A percentile compares a stretch with the other conserved stretches of the same genome.
phyloP scores from a whole-genome alignment of 2,329 filamentous ascomycete genomes.

The Botryotinia calthae region DNA sequence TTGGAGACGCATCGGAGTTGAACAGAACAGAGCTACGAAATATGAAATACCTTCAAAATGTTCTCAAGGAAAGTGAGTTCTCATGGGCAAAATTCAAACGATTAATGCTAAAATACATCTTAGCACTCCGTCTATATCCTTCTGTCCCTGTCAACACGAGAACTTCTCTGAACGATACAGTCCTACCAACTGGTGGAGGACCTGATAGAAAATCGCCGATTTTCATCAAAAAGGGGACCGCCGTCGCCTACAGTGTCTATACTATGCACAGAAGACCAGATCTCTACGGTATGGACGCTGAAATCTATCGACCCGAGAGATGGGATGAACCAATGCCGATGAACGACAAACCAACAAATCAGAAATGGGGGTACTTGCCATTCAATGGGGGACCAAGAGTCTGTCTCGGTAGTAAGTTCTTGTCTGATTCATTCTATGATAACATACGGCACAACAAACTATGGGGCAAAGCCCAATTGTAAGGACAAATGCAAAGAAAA shows the following conservation, averaged over 20 bases:
- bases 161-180: slow-evolving; percentile 44
- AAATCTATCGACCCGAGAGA: not conserved
- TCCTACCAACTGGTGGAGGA: slow-evolving; percentile 36
- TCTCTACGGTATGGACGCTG: not conserved
- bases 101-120: not conserved
- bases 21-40: slow-evolving; percentile 1
- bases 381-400: not conserved
- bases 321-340: not conserved
- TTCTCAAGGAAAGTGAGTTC: slow-evolving; percentile 17
- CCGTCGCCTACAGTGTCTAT: not conserved
- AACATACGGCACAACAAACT: too few species aligned
- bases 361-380: not conserved
- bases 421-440: too few species aligned
- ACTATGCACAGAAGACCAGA: not conserved
- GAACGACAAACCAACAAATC: not conserved
- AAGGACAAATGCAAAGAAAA: too few species aligned
- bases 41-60: slow-evolving; percentile 16
- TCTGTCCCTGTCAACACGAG: slow-evolving; percentile 49
- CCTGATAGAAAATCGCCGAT: slow-evolving; percentile 27
- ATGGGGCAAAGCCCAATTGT: too few species aligned
- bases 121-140: slow-evolving; percentile 16
- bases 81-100: not conserved
- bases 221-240: not conserved
- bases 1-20: not conserved
- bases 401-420: not conserved